Evolutionary conservation across 805 yeast species (phyloP), one percentile per base, ranked within the genome.

Genomic region (Saccharomycopsis sp.): DNA sequence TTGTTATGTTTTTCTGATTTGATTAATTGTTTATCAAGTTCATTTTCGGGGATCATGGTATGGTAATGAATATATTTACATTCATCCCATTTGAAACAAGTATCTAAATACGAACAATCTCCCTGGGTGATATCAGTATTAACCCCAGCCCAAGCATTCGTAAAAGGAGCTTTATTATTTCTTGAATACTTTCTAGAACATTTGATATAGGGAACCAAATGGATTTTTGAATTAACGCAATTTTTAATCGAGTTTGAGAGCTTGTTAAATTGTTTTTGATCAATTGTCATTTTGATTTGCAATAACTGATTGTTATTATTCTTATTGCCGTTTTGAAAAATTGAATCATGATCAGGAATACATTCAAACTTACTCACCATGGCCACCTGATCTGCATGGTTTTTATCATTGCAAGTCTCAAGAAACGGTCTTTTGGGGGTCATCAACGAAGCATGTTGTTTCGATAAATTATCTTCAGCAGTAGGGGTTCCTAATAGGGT

Each of bases 101-200:
- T 87, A 55, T 88, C 96, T 44, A 88, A 66, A 55, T 88, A 88
- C 8, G 96, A 87, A 56, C 97, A 88, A 58, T 88, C 96, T 1
- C 96, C 96, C 5, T 85, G 56, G 14, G 67, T 60, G 2, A 61
- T 40, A 51, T 89, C 96, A 0, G 96, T 86, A 42, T 73, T n/a
- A n/a, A 14, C 29, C 10, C 28, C 15, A 2, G 45, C 44, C n/a
- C 20, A 19, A 12, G 41, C 31, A 31, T 45, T 44, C 1, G 44
- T n/a, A 27, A 20, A 19, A 5, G 17, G 12, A 19, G 21, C 18
- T 26, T 31, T 18, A n/a, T 6, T 5, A 19, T 18, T 36, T 31
- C 30, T 14, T 29, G 18, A 3, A 28, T n/a, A 28, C 26, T 27
- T 9, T 19, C 21, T 37, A 25, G 21, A 19, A 10, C 60, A 52